Base-by-base conservation (phyloP, 352 stramenopile species). In the Globisporangium megalacanthum region DNA sequence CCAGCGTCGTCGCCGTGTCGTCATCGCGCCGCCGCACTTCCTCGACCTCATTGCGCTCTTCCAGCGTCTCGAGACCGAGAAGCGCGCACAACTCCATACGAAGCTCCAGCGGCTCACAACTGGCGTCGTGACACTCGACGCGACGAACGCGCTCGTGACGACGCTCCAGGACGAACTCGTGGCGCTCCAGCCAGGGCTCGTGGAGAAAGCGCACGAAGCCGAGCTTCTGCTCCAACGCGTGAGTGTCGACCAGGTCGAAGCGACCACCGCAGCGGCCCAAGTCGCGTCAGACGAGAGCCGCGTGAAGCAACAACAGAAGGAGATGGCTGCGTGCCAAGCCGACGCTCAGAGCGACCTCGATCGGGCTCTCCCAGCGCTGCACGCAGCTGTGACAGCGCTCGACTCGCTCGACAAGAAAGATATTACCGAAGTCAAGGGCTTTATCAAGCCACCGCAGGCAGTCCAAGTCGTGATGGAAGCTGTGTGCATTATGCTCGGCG, bases 31-130 rank as follows among this genome's bases (percentile, higher is more conserved):
- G 20, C 83, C 92, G 41, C 83, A 95, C 49, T 97, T 96, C 53
- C 70, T 98, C 14, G 90, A 97, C 54, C 61, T 98, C 14, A 92
- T 98, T 22, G 64, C 82, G 5, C 76, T 94, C 19, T 97, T 95
- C 29, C 56, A 85, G n/a, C 62, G 77, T 6, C 88, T 96, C 47
- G 78, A 96, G 47, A 49, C 36, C 0, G 75, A 88, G 20, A 84
- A 89, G 48, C 72, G 75, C 42, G 58, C 35, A 0, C 37, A 42
- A 0, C 62, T 80, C 44, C 66, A 81, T 25, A 62, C 63, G 3
- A 89, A 85, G 44, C 58, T 91, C 0, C 68, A 79, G 7, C 74
- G 80, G 0, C 61, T 94, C 7, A 83, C 66, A 7, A 69, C 71
- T 3, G 83, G 83, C 3, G 79, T 89, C 9, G 66, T 89, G 25